Evolutionary conservation across 208 protist species (phyloP).

Genomic region (Phytomonas francai): DNA sequence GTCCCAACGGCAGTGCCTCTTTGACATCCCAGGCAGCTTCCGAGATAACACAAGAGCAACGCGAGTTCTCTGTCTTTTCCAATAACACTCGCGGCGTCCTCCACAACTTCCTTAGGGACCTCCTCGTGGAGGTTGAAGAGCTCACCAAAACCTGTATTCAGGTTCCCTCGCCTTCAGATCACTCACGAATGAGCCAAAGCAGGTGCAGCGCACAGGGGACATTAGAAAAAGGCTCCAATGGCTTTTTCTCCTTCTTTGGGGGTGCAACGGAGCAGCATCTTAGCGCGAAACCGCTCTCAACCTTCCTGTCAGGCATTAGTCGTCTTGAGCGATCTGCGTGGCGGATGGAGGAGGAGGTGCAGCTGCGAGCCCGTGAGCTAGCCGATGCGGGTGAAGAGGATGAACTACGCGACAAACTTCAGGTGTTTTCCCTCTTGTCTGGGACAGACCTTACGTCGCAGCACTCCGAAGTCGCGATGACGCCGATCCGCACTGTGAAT

Average conservation of each 20-base stretch:
- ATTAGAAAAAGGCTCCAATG: slow-evolving; percentile 19
- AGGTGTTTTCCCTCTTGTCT: not conserved
- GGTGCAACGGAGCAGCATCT: slow-evolving; percentile 52
- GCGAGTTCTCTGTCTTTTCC: slow-evolving; percentile 19
- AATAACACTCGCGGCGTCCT: slow-evolving; percentile 21
- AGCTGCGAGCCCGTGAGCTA: slow-evolving; percentile 42
- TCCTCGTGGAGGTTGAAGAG: slow-evolving; percentile 30
- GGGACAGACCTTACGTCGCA: not conserved
- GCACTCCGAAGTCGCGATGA: not conserved
- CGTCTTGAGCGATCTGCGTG: slow-evolving; percentile 25
- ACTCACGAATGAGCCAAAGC: slow-evolving; percentile 1
- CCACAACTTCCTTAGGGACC: slow-evolving; percentile 23
- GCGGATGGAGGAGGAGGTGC: slow-evolving; percentile 32
- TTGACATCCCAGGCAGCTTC: not conserved
- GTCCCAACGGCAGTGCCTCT: not conserved
- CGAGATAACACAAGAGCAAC: not conserved
- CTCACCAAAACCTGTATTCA: slow-evolving; percentile 46
- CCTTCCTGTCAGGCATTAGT: slow-evolving; percentile 28
- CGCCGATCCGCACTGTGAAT: not conserved
- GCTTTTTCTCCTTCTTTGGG: slow-evolving; percentile 62
- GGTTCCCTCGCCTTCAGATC: slow-evolving; percentile 21
- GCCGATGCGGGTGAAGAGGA: slow-evolving; percentile 33
- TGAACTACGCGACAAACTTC: slow-evolving; percentile 13
- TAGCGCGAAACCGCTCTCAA: slow-evolving; percentile 51
- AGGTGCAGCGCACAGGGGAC: not conserved